Evolutionary conservation across 2,329 filamentous ascomycete genomes (phyloP), one percentile per base, ranked within the genome.

Genomic region (Penicillium italicum): DNA sequence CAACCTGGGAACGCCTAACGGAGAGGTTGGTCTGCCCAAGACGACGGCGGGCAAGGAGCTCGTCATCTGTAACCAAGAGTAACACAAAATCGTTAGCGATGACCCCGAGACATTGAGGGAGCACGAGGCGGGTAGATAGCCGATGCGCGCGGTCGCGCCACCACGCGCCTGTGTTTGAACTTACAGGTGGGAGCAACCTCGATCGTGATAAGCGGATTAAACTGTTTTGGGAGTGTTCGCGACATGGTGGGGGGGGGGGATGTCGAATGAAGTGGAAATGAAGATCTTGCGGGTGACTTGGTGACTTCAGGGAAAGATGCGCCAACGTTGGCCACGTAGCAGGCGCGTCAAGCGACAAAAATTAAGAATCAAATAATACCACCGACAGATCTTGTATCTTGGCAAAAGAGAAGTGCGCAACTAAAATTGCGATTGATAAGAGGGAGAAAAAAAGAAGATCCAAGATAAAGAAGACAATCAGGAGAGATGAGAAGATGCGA

Each of bases 11-110:
- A 67, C 91, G 86, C 77, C 91, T 94, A 50, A 92, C 86, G 10
- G 87, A 86, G 61, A 99, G 82, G 75, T 95, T 89, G 24, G 94
- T 99, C 77, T 96, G 92, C 44, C 93, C 94, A 43, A 99, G 82
- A 65, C 93, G 89, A 69, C 94, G 89, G 70, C 91, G 87, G 73
- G 87, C 80, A 61, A 97, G 85, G 53, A 97, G 85, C 58, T 90
- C 87, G 59, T 80, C 72, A 74, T 88, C 88, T 91, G 67, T 50
- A 53, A 45, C 37, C 28, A 31, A 50, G 18, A 44, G 28, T 26
- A 43, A 43, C 30, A 51, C 41, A 20, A 55, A 52, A 57, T 40
- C 38, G 45, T 66, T 59, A 65, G 62, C 54, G 47, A 60, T 50
- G 49, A 12, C n/a, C 26, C 44, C 4, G 44, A 60, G 26, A 24